Conservation (phyloP, 1,284 basidiomycete genomes). For the Boletus semigastroideus region DNA sequence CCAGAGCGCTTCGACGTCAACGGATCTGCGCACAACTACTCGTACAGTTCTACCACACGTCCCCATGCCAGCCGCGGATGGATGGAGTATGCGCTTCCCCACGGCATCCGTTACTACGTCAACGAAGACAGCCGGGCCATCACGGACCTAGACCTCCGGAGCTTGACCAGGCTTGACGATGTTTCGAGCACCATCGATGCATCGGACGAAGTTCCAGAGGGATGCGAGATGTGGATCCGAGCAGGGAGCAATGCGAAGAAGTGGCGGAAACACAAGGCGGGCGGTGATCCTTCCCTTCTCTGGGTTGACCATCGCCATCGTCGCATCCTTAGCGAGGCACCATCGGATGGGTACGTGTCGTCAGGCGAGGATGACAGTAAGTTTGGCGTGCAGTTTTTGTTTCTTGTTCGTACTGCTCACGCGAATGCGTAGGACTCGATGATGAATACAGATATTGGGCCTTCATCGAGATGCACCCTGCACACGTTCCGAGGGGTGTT, state of each 20-base stretch:
- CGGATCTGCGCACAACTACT: constrained; percentile 30
- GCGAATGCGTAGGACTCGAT: constrained; percentile 49
- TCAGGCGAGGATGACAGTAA: constrained; percentile 58
- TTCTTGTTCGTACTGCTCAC: constrained; percentile 13
- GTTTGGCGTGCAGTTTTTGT: constrained; percentile 26
- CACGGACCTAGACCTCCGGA: constrained; percentile 65
- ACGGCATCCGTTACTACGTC: constrained; percentile 63
- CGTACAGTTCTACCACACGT: constrained; percentile 26
- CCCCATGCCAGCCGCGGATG: constrained; percentile 45
- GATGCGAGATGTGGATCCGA: constrained; percentile 56
- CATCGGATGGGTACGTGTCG: constrained; percentile 32
- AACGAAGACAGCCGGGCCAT: constrained; percentile 57
- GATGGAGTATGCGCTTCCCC: constrained; percentile 68
- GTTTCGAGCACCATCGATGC: constrained; percentile 52
- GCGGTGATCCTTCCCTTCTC: constrained; percentile 42
- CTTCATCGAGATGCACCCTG: constrained; percentile 72
- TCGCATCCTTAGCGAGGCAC: constrained; percentile 49
- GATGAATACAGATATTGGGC: constrained; percentile 75
- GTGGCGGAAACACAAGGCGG: constrained; percentile 31
- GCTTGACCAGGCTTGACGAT: constrained; percentile 45
- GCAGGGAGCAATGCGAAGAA: constrained; percentile 21
- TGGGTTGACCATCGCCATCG: constrained; percentile 68
- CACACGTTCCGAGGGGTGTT: constrained; percentile 53
- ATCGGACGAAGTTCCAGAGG: constrained; percentile 36
- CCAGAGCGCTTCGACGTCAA: constrained; percentile 28